These are phyloP conservation scores for Persicaria tinctoria DNA, from an alignment of 148 eudicot species.

Conservation along the genomic window DNA sequence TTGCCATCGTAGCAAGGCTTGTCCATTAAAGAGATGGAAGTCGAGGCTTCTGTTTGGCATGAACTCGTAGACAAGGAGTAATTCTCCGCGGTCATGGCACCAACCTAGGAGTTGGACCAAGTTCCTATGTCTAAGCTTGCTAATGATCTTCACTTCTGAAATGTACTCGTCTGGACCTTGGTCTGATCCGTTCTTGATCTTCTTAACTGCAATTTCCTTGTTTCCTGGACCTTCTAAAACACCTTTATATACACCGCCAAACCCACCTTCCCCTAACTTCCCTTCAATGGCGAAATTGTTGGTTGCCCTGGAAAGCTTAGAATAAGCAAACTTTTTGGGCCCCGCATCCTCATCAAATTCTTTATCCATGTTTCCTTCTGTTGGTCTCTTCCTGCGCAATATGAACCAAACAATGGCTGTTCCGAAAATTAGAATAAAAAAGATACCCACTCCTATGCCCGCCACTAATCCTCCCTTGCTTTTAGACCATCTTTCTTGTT, in stretches of 20 bases:
- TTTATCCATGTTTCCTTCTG: no score
- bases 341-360: background rate
- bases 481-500: no score
- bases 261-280: slow-evolving; percentile 30
- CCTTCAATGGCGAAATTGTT: slow-evolving; percentile 14
- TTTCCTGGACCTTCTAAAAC: background rate
- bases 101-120: no score
- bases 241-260: slow-evolving; percentile 27
- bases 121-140: no score
- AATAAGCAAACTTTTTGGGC: slow-evolving; percentile 19
- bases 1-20: slow-evolving; percentile 21
- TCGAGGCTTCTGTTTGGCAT: slow-evolving; percentile 33
- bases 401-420: no score
- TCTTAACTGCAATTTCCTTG: slow-evolving; percentile 20
- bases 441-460: no score
- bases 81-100: no score
- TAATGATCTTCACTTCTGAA: slow-evolving; percentile 15
- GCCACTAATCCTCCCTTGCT: no score
- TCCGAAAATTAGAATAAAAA: no score
- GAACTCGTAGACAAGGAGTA: no score
- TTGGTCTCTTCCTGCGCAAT: no score
- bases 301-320: slow-evolving; percentile 14
- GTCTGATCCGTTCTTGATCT: slow-evolving; percentile 18
- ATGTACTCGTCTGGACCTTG: slow-evolving; percentile 16
- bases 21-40: slow-evolving; percentile 27